Evolutionary conservation across 805 yeast genomes (phyloP), one percentile per base, ranked within the genome.

Genomic region (Kluyveromyces lactis): DNA sequence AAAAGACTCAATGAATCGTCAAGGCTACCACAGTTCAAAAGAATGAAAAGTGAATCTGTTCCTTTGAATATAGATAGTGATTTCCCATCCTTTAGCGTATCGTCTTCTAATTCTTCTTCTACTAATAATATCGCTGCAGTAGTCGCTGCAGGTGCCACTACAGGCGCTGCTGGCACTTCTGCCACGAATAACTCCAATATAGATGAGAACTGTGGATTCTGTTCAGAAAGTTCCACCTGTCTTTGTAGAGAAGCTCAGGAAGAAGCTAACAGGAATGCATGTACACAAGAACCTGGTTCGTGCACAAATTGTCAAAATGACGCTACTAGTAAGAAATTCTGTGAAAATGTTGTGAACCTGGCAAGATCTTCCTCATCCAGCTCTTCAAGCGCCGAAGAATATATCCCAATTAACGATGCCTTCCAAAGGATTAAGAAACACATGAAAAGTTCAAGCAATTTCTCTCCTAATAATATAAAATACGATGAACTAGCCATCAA

Each of bases 221-320:
- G 97, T 55, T 77, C 95, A 0, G 95, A 85, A 49, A 92, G 79
- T 49, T 79, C 95, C 0, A 89, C 95, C 2, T 90, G 97, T 62
- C 83, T 90, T 2, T 90, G 97, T 58, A 75, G 90, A 19, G 96
- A 86, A 49, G 83, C 77, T 13, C 75, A 72, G 1, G 62, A 62
- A 15, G 70, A 63, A 38, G 63, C 65, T 26, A 63, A 62, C n/a
- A 62, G 60, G 13, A 52, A 64, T 2, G 79, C 75, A 9, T 86
- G 95, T 60, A 81, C 90, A 0, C 94, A 94, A 1, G 77, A 85
- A 51, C 96, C 96, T 9, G 95, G 95, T 2, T 77, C 87, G 3
- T 86, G 96, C 56, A 60, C 64, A 5, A 89, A 81, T 60, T 86
- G 96, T 61, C 94, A 81, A 53, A 58, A 64, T 35, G 95, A 87